Evolutionary conservation across 192 early-diverging fungal species (phyloP).

Genomic region (Backusella westeae): DNA sequence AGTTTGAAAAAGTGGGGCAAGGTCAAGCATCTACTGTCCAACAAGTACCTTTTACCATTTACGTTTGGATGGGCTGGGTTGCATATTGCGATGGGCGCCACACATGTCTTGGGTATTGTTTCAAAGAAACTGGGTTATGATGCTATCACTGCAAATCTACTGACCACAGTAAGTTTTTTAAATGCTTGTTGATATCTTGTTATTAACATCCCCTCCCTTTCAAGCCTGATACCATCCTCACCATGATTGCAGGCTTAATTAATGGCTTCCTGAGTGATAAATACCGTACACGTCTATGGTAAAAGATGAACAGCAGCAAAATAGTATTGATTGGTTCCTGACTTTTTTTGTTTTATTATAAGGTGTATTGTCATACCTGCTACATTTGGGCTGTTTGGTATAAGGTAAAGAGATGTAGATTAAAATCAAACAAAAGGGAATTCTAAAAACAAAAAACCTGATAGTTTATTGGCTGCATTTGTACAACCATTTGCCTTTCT

Average conservation of each 20-base stretch:
- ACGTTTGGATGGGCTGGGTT: conserved; percentile 30
- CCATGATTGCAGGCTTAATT: conserved; percentile 25
- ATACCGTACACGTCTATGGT: conserved; percentile 34
- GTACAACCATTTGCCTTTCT: conserved; percentile 35
- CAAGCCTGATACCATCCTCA: conserved; percentile 35
- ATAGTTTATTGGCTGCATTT: conserved; percentile 30
- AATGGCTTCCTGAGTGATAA: conserved; percentile 36
- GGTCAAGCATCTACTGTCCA: conserved; percentile 10
- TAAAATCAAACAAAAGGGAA: not conserved
- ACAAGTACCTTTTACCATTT: conserved; percentile 32
- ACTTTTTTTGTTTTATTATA: not conserved
- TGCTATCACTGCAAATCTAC: conserved; percentile 34
- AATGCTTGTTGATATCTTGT: not conserved
- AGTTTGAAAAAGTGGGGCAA: not conserved
- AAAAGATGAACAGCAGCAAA: not conserved
- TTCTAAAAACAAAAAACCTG: not conserved
- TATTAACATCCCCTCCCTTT: not conserved
- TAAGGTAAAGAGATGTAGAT: conserved; percentile 13
- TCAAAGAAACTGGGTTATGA: conserved; percentile 37
- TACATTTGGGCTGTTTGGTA: conserved; percentile 25
- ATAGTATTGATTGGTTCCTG: not conserved
- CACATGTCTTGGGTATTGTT: conserved; percentile 32
- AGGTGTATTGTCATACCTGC: conserved; percentile 36
- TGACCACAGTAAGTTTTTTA: conserved; percentile 27
- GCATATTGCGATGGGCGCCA: conserved; percentile 30